These are phyloP conservation scores for Penicillium sp. DNA, from an alignment of 2,329 filamentous ascomycete species.

Conservation along the genomic window DNA sequence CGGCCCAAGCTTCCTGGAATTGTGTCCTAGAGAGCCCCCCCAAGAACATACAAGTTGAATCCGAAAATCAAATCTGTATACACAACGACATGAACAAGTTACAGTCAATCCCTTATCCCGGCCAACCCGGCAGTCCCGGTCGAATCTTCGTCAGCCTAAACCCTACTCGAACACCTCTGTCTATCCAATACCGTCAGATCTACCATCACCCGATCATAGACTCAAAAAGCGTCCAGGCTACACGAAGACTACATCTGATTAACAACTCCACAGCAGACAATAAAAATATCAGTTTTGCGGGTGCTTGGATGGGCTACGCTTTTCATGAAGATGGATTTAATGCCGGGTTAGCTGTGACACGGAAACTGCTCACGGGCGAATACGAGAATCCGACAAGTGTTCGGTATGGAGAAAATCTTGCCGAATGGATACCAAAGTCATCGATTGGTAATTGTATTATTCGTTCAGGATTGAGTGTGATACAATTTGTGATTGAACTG, in stretches of 20 bases:
- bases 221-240: background rate
- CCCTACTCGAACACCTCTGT: background rate
- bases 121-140: background rate
- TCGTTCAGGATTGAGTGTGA: background rate
- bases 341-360: background rate
- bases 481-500: background rate
- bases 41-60: background rate
- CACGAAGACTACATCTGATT: background rate
- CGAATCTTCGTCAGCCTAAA: slow-evolving; percentile 1
- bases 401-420: background rate
- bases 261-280: background rate
- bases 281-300: slow-evolving; percentile 1
- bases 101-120: slow-evolving; percentile 1
- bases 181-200: background rate
- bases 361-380: background rate
- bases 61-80: background rate
- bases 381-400: background rate
- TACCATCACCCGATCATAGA: slow-evolving; percentile 6
- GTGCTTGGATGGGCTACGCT: slow-evolving; percentile 12
- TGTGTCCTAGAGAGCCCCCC: background rate
- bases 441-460: background rate
- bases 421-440: background rate
- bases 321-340: slow-evolving; percentile 9
- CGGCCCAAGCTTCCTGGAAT: slow-evolving; percentile 3
- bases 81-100: slow-evolving; percentile 9